Base-by-base conservation (phyloP, 1,139 yeast species). In the Scheffersomyces insectosa region DNA sequence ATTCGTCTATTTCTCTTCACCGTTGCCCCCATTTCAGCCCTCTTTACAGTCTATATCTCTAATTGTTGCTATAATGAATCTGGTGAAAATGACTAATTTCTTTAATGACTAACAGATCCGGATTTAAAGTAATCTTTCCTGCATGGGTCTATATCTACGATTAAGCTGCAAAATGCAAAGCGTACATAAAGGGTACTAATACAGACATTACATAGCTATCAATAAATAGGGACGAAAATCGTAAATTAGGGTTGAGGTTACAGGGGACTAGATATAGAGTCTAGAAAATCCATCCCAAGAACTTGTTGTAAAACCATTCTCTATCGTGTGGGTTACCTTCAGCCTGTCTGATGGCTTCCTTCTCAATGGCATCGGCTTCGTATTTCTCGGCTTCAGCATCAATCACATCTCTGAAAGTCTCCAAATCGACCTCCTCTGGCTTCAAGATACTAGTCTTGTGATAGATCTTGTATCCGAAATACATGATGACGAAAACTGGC, bases 371-470 rank as follows among this genome's bases (percentile, higher is more conserved):
- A 48, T 65, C 68, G 20, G 68, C 68, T 43, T 73, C 74, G 52
- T 68, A 83, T 49, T 70, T 72, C 52, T 72, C 82, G 60, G 83
- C 88, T 60, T 85, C 90, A 33, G 80, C 80, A 58, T 85, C 91
- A 54, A 85, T 73, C 38, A 80, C 80, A 49, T 80, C 88, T 61
- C 77, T 82, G 64, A 70, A 80, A 9, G 90, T 80, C 49, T 65
- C 68, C 60, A 85, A 68, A 61, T 85, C 91, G 32, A 81, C 85
- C 52, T 84, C 88, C 36, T 65, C 66, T 15, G 88, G 75, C 39
- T 59, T 65, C 47, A 81, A 72, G 42, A 73, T 56, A 56, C 71
- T 76, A 32, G 88, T 75, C 62, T 76, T 82, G 63, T 66, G 64
- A 50, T 68, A 54, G 37, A 83, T 9, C 65, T 84, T 85, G 72